Percentiles rank a stretch among this genome's conserved stretches.
phyloP scores from a whole-genome alignment of 2,329 filamentous ascomycete species.

The Aspergillus proliferans region DNA sequence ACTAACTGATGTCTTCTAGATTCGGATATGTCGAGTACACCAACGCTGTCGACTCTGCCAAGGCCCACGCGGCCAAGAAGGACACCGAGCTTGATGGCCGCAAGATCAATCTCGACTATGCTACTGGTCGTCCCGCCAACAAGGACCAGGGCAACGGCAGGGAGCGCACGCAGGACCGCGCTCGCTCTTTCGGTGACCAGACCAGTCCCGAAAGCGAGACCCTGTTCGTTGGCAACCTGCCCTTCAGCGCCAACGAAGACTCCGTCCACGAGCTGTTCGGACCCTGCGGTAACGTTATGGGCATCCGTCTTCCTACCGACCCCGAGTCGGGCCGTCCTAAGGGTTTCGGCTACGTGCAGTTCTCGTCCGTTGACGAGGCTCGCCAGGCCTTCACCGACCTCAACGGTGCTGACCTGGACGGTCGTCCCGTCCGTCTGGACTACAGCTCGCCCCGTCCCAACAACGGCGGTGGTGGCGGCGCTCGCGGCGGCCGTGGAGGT shows the following conservation, averaged over 20 bases:
- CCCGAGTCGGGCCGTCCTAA: constrained; percentile 76
- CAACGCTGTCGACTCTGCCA: constrained; percentile 59
- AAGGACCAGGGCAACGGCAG: constrained; percentile 45
- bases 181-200: constrained; percentile 64
- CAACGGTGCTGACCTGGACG: constrained; percentile 64
- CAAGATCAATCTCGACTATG: constrained; percentile 71
- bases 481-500: constrained; percentile 43
- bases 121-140: constrained; percentile 57
- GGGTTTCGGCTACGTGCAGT: constrained; percentile 89
- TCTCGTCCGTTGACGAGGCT: constrained; percentile 74
- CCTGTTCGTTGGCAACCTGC: constrained; percentile 85
- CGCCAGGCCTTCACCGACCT: constrained; percentile 64
- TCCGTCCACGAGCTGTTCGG: constrained; percentile 67
- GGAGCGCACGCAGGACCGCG: constrained; percentile 52
- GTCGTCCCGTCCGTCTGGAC: constrained; percentile 75
- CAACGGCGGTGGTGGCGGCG: constrained; percentile 42
- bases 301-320: constrained; percentile 83
- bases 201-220: constrained; percentile 76
- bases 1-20: constrained; percentile 27
- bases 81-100: constrained; percentile 69
- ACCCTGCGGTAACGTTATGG: constrained; percentile 63
- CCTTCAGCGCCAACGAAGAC: constrained; percentile 76
- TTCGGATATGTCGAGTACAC: constrained; percentile 91
- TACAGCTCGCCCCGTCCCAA: constrained; percentile 64
- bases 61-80: constrained; percentile 69